These are phyloP conservation scores for Boechera divaricarpa DNA, from an alignment of 345 rosid species.

Conservation along the genomic window DNA sequence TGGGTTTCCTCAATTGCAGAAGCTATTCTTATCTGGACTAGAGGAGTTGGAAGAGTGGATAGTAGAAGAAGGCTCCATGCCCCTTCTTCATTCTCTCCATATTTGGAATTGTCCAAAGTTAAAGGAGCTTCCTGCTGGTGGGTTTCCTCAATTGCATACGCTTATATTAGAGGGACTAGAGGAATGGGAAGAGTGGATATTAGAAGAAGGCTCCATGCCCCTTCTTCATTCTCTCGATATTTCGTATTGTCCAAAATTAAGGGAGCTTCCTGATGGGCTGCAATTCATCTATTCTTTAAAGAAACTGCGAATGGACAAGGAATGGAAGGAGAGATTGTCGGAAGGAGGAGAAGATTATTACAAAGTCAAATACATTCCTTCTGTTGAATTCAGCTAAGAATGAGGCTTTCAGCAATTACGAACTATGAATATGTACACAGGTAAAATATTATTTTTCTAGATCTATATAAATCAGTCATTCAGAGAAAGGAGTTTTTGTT, in stretches of 20 bases:
- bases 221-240: no score
- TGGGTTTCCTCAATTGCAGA: slow-evolving; percentile 19
- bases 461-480: no score
- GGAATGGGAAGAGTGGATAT: slow-evolving; percentile 27
- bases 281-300: no score
- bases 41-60: slow-evolving; percentile 16
- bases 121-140: slow-evolving; percentile 39
- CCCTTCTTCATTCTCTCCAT: slow-evolving; percentile 43
- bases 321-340: slow-evolving; percentile 33
- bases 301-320: slow-evolving; percentile 33
- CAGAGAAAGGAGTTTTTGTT: no score
- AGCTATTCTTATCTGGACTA: no score
- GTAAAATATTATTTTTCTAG: no score
- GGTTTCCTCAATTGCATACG: background rate
- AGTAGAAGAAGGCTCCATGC: slow-evolving; percentile 42
- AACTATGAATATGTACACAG: no score
- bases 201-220: slow-evolving; percentile 43
- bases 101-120: no score
- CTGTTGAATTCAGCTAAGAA: no score
- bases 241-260: no score
- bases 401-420: no score
- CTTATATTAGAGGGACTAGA: no score
- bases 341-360: slow-evolving; percentile 48
- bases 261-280: slow-evolving; percentile 24
- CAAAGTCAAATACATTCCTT: slow-evolving; percentile 40